Percentiles rank a stretch among this genome's conserved stretches.
These are phyloP conservation scores for Xanthoconium stramineum DNA, from an alignment of 768 basidiomycete species.

Conservation along the genomic window DNA sequence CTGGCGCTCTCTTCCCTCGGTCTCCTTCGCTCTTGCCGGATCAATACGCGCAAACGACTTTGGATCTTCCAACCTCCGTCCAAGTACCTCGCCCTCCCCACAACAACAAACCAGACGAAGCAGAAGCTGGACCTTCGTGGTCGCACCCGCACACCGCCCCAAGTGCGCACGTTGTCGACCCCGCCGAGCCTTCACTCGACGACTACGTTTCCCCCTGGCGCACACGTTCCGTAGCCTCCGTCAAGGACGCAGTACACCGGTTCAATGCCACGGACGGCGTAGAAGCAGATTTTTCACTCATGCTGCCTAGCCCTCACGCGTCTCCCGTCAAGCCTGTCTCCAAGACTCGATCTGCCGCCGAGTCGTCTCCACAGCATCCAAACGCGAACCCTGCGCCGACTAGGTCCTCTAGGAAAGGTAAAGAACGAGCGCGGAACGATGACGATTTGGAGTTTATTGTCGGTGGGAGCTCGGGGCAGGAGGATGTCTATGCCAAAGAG, in stretches of 20 bases:
- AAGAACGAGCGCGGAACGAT: conserved; percentile 37
- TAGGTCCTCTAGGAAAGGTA: conserved; percentile 39
- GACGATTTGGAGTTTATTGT: conserved; percentile 28
- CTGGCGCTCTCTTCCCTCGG: conserved; percentile 72
- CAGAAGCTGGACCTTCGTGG: conserved; percentile 18
- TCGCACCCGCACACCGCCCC: conserved; percentile 3
- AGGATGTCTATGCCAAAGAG: conserved; percentile 57
- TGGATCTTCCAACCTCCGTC: not conserved
- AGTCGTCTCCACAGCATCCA: conserved; percentile 5
- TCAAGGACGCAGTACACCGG: conserved; percentile 47
- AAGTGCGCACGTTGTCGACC: not conserved
- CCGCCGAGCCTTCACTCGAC: conserved; percentile 7
- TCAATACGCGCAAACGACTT: not conserved
- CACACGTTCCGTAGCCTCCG: conserved; percentile 37
- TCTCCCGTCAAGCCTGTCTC: conserved; percentile 32
- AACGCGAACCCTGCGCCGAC: not conserved
- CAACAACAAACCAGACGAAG: not conserved
- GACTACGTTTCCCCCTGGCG: conserved; percentile 31
- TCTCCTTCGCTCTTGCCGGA: conserved; percentile 57
- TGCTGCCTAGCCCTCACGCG: conserved; percentile 42
- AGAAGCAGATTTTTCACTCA: conserved; percentile 50
- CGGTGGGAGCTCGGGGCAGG: conserved; percentile 42
- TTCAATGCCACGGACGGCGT: conserved; percentile 42
- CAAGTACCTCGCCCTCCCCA: not conserved
- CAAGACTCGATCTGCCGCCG: conserved; percentile 24